These are phyloP conservation scores for Nymphaea colorata DNA, from an alignment of 164 flowering plant species.

Conservation along the genomic window DNA sequence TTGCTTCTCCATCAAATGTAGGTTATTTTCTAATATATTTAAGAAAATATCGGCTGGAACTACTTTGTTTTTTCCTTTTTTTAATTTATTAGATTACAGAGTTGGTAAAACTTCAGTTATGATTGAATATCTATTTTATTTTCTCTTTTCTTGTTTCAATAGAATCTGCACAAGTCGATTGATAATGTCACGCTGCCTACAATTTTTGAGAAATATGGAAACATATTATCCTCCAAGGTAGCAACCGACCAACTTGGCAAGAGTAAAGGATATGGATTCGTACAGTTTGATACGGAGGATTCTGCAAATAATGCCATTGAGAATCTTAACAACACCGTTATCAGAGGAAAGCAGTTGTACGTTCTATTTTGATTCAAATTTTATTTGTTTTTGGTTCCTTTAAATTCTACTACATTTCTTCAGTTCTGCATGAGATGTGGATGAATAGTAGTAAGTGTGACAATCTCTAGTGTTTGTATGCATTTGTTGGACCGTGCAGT, in stretches of 20 bases:
- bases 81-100: too few species aligned
- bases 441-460: neutral
- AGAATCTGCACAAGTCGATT: slow-evolving; percentile 61
- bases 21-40: too few species aligned
- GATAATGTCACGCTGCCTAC: slow-evolving; percentile 47
- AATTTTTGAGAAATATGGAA: slow-evolving; percentile 54
- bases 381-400: neutral
- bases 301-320: slow-evolving; percentile 67
- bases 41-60: too few species aligned
- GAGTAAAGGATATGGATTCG: slow-evolving; percentile 86
- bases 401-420: neutral
- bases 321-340: slow-evolving; percentile 33
- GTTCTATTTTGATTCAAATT: slow-evolving; percentile 6
- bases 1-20: too few species aligned
- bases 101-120: too few species aligned
- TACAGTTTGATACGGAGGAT: slow-evolving; percentile 68
- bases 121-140: too few species aligned
- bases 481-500: too few species aligned
- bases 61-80: too few species aligned
- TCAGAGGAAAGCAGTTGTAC: slow-evolving; percentile 59
- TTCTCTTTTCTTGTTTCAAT: neutral
- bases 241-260: slow-evolving; percentile 58
- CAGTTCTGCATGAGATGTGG: neutral
- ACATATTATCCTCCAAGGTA: slow-evolving; percentile 70
- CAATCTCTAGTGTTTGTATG: too few species aligned